phyloP scores from a whole-genome alignment of 768 basidiomycete species.

The Lepiota brunneoincarnata region DNA sequence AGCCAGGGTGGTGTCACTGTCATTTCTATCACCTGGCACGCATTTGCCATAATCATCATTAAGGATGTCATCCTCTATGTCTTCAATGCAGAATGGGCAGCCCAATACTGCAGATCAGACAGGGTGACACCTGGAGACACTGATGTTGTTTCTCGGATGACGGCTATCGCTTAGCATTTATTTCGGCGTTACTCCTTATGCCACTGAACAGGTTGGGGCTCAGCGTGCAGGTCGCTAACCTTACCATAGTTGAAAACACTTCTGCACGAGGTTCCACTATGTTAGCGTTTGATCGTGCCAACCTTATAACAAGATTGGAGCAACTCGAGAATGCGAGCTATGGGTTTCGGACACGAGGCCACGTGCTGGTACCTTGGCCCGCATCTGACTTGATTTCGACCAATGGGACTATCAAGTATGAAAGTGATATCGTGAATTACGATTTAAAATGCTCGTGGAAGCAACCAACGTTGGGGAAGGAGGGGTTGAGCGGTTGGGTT shows the following conservation, averaged over 20 bases:
- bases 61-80: not conserved
- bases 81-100: slow-evolving; percentile 7
- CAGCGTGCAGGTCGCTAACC: slow-evolving; percentile 1
- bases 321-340: not conserved
- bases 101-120: not conserved
- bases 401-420: not conserved
- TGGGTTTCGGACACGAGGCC: not conserved
- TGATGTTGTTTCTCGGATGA: slow-evolving; percentile 6
- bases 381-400: not conserved
- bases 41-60: not conserved
- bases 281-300: not conserved
- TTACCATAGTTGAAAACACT: not conserved
- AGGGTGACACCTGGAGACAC: not conserved
- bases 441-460: slow-evolving; percentile 3
- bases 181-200: not conserved
- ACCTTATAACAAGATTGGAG: not conserved
- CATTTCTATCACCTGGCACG: slow-evolving; percentile 2
- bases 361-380: slow-evolving; percentile 4
- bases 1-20: slow-evolving; percentile 4
- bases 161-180: slow-evolving; percentile 3
- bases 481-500: not conserved
- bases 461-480: not conserved
- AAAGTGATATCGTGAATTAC: slow-evolving; percentile 1
- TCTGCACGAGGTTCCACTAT: not conserved
- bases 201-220: not conserved